Percentiles rank a stretch among this genome's conserved stretches.
phyloP scores from a whole-genome alignment of 495 filamentous ascomycete species.

The Podospora anserina region DNA sequence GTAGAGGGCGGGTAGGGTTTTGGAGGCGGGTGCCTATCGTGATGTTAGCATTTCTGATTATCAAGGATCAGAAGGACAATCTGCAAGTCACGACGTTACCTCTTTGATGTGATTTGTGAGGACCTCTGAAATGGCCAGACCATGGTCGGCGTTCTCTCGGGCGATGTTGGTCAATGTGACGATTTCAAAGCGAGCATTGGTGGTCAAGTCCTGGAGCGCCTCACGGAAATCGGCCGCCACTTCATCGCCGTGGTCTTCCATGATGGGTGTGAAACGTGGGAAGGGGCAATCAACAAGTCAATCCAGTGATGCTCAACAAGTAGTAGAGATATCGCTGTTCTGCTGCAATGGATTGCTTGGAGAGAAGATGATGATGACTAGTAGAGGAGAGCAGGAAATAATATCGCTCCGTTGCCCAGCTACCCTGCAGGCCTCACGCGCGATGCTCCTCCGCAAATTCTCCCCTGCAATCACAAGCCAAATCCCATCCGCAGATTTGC shows the following conservation, averaged over 20 bases:
- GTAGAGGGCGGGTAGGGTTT: slow-evolving; percentile 93
- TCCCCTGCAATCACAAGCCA: neutral
- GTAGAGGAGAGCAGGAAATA: neutral
- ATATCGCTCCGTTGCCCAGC: neutral
- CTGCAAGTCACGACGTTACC: slow-evolving; percentile 49
- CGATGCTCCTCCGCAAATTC: neutral
- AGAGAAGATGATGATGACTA: neutral
- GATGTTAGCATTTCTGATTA: slow-evolving; percentile 14
- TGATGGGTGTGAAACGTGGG: slow-evolving; percentile 35
- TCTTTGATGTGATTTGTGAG: slow-evolving; percentile 88
- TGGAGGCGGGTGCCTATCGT: slow-evolving; percentile 70
- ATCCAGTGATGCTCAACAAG: neutral
- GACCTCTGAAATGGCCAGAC: slow-evolving; percentile 81
- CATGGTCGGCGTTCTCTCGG: slow-evolving; percentile 92
- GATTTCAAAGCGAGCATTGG: slow-evolving; percentile 89
- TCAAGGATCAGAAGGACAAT: slow-evolving; percentile 3
- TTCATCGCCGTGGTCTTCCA: slow-evolving; percentile 77
- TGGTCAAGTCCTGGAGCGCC: slow-evolving; percentile 83
- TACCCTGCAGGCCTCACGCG: neutral
- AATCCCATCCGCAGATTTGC: neutral
- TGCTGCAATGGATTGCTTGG: slow-evolving; percentile 2
- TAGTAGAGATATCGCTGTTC: neutral
- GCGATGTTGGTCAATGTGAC: slow-evolving; percentile 94
- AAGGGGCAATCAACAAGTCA: slow-evolving; percentile 2
- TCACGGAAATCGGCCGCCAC: slow-evolving; percentile 93